These are phyloP conservation scores for Trypanosoma boissoni DNA, from an alignment of 208 protist genomes.

Conservation along the genomic window DNA sequence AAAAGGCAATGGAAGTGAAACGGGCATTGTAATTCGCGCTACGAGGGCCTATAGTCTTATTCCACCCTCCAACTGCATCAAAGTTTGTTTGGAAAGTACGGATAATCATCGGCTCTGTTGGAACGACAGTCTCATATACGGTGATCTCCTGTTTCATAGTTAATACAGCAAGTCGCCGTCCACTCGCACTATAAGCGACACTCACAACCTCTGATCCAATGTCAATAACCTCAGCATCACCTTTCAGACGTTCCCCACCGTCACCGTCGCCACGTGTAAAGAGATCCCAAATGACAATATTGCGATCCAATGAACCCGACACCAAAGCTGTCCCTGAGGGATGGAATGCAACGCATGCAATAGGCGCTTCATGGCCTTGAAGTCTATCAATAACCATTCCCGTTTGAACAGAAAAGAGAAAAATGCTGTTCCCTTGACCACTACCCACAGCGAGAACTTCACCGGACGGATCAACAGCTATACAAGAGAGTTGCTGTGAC, in stretches of 20 bases:
- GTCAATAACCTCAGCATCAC: constrained; percentile 77
- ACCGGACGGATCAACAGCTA: constrained; percentile 91
- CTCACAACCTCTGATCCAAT: constrained; percentile 81
- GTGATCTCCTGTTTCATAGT: constrained; percentile 81
- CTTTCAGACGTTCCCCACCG: constrained; percentile 83
- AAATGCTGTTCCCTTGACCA: constrained; percentile 78
- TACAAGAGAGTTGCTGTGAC: constrained; percentile 87
- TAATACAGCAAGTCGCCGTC: constrained; percentile 79
- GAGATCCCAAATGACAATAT: constrained; percentile 90
- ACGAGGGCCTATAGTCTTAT: constrained; percentile 75
- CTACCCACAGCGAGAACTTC: constrained; percentile 88
- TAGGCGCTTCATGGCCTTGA: constrained; percentile 87
- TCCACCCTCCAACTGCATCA: constrained; percentile 85
- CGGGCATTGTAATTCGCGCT: constrained; percentile 77
- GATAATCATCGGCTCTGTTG: constrained; percentile 81
- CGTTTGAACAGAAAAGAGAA: constrained; percentile 91
- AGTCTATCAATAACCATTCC: constrained; percentile 87
- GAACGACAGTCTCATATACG: constrained; percentile 83
- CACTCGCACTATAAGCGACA: constrained; percentile 82
- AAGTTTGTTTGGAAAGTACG: constrained; percentile 83
- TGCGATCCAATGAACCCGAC: constrained; percentile 85
- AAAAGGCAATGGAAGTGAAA: constrained; percentile 88
- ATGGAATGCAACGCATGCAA: constrained; percentile 87
- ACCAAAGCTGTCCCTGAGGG: constrained; percentile 82
- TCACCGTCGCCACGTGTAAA: constrained; percentile 84